Base-by-base conservation (phyloP, 441 rosid species). In the Erysimum pusillum region DNA sequence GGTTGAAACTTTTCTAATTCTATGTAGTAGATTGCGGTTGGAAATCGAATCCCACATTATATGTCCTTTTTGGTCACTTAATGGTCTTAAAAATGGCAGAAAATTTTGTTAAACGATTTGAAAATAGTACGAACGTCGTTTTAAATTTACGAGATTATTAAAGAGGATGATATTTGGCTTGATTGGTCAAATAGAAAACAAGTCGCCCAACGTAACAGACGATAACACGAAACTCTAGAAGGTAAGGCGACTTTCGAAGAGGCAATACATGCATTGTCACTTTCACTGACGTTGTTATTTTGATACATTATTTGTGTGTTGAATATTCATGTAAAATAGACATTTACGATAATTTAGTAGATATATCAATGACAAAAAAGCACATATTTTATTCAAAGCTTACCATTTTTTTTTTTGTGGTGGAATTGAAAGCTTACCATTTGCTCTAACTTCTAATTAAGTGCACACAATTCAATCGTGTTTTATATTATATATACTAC, bases 191-290 rank as follows among this genome's bases (percentile, higher is more conserved):
- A 15, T 3, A 42, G 17, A 44, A 35, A 32, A 73, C 36, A 12
- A 64, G 20, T 10, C 14, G 8, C 14, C 34, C 17, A 62, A 20
- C 7, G 61, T 11, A 64, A 4, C 53, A 41, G 11, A 41, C 14
- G 34, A 38, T 60, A 11, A 51, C 32, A 62, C n/a, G 49, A 34
- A 51, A 53, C 18, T 51, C 39, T n/a, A 38, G 68, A 36, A 49
- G 59, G 18, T 36, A 35, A 71, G 42, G 54, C 36, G 41, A 63
- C 54, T 44, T 42, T 45, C 25, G 17, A 63, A 31, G 41, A 31
- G 9, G 28, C 18, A 44, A 63, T 28, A n/a, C 4, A 63, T 28
- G 9, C 4, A 5, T 31, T 15, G 54, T 45, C 69, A 28, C n/a
- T 31, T 12, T 46, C 57, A 6, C 15, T 17, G 39, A 64, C 28